Evolutionary conservation across 345 rosid species (phyloP).

Genomic region (Eucalyptus cloeziana): DNA sequence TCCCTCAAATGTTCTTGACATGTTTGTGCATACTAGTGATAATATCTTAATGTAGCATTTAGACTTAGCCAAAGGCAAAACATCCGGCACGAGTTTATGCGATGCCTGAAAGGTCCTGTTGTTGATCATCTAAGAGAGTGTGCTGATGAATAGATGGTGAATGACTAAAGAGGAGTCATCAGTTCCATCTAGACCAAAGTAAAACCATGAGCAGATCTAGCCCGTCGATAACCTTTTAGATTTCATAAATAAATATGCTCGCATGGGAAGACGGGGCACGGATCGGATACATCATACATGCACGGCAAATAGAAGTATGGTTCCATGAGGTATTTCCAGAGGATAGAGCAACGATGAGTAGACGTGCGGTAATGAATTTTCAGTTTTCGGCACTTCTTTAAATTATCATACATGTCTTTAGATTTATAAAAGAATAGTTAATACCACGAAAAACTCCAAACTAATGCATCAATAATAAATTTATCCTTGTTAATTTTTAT

Average conservation of each 20-base stretch:
- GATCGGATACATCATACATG: not conserved
- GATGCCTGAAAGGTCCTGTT: not conserved
- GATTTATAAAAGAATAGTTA: too few species aligned
- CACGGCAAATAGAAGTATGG: not conserved
- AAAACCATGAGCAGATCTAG: not conserved
- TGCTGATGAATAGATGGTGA: not conserved
- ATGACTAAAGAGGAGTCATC: not conserved
- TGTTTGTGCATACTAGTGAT: not conserved
- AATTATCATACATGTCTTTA: too few species aligned
- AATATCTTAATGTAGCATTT: not conserved
- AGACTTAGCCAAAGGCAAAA: not conserved
- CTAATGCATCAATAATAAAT: accelerated
- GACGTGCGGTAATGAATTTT: too few species aligned
- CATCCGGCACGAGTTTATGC: not conserved
- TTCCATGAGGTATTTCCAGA: too few species aligned
- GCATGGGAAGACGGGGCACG: not conserved
- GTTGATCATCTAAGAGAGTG: not conserved
- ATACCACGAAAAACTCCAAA: too few species aligned
- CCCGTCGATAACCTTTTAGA: not conserved
- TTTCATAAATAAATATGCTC: not conserved
- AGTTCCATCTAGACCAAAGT: not conserved
- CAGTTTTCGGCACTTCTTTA: accelerated
- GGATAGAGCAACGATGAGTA: not conserved
- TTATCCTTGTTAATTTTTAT: accelerated
- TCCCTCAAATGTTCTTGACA: not conserved